A percentile compares a stretch with the other conserved stretches of the same genome.
phyloP scores from a whole-genome alignment of 2,329 filamentous ascomycete species.

The Corinectria fuckeliana region DNA sequence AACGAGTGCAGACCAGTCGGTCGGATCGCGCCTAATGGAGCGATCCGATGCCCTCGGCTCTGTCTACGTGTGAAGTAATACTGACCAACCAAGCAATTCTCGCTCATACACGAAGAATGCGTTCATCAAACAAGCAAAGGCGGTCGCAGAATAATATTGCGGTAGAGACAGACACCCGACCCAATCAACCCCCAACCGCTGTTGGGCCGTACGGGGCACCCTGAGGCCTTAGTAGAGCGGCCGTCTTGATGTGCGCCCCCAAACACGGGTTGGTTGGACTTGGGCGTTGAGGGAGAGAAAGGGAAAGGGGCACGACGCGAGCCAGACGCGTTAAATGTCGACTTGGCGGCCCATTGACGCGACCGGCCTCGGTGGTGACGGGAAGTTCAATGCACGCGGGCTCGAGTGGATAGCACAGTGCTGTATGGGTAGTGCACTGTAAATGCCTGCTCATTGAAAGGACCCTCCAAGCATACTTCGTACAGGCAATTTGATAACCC shows the following conservation, averaged over 20 bases:
- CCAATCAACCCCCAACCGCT: neutral
- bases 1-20: neutral
- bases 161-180: too few relatives aligned
- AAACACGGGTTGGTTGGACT: constrained; percentile 27
- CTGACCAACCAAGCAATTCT: neutral
- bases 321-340: constrained; percentile 36
- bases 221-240: neutral
- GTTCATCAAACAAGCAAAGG: neutral
- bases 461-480: neutral
- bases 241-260: neutral
- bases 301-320: constrained; percentile 24
- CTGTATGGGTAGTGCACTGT: neutral
- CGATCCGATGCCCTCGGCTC: neutral
- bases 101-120: neutral
- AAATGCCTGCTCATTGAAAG: neutral
- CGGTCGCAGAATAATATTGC: neutral
- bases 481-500: neutral
- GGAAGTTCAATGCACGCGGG: constrained; percentile 12
- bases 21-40: neutral
- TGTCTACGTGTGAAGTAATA: too few relatives aligned
- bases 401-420: neutral
- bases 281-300: constrained; percentile 13
- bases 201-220: neutral
- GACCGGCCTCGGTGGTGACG: constrained; percentile 11
- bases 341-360: constrained; percentile 3